Evolutionary conservation across 257 asterid genomes (phyloP), one percentile per base, ranked within the genome.

Genomic region (Petunia secreta): DNA sequence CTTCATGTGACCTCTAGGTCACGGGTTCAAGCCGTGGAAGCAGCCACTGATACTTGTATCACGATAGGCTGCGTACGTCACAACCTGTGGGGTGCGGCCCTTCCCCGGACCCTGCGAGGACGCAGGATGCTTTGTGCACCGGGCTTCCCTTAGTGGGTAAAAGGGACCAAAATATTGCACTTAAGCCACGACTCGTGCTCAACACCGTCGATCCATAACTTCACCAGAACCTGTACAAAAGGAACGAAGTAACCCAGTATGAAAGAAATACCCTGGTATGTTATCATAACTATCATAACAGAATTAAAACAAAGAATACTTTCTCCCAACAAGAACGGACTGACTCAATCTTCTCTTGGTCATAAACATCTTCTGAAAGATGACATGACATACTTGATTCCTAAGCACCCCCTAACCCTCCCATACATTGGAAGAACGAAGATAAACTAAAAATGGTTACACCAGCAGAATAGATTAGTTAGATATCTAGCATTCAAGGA

Each of bases 121-220:
- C 25, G 25, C 25, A 25, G 25, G 25, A 25, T 25, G 25, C 25
- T 25, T 25, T 25, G 25, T 25, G 25, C 25, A 25, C 25, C 25
- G 25, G 25, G 25, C 25, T 25, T 25, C 25, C 25, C 25, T 25
- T 25, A 25, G 25, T 25, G 25, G 25, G 25, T 25, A 25, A 25
- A 25, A 81, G 60, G 50, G 78, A 50, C 59, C 78, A 60, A 73
- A 73, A 73, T 73, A 62, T 44, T 5, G 78, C 78, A 73, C 48
- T 73, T 73, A 73, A 73, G 62, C 78, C 78, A 73, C 78, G 60
- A 13, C 50, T 73, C 78, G 36, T 13, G 78, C 62, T 73, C 78
- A 50, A 43, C 78, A 73, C 78, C 78, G 50, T 73, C 78, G 50
- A 73, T 50, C 78, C 78, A 73, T 52, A 50, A 73, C 78, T 50